Percentiles rank a stretch among this genome's conserved stretches.
Evolutionary conservation across 2,329 filamentous ascomycete species (phyloP).

Genomic region (Botrytis byssoidea): DNA sequence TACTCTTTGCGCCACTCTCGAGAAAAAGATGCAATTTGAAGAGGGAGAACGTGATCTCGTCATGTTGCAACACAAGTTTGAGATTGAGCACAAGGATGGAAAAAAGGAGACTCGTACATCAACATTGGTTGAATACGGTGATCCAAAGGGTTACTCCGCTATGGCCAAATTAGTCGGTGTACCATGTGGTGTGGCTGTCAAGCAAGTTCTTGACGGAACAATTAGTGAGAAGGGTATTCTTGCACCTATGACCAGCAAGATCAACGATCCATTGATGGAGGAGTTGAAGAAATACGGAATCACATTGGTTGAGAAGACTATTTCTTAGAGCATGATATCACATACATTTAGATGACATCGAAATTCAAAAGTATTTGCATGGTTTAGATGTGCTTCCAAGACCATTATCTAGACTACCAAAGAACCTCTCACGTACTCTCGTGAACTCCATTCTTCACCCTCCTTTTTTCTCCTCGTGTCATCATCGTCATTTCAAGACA

Average conservation of each 20-base stretch:
- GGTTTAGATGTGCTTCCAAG: background rate
- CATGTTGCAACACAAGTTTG: slow-evolving; percentile 77
- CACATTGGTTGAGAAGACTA: slow-evolving; percentile 67
- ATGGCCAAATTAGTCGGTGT: slow-evolving; percentile 84
- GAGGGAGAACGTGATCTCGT: slow-evolving; percentile 82
- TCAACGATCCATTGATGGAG: slow-evolving; percentile 72
- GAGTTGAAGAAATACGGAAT: slow-evolving; percentile 77
- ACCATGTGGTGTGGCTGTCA: slow-evolving; percentile 71
- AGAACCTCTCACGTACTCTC: background rate
- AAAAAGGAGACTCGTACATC: slow-evolving; percentile 73
- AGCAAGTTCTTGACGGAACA: slow-evolving; percentile 74
- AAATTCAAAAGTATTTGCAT: slow-evolving; percentile 8
- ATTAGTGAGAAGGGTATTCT: slow-evolving; percentile 71
- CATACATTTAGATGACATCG: background rate
- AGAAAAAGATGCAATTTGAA: slow-evolving; percentile 88
- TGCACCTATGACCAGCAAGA: slow-evolving; percentile 71
- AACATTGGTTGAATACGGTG: slow-evolving; percentile 81
- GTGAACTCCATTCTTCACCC: background rate
- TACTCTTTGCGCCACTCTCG: slow-evolving; percentile 83
- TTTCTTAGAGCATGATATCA: slow-evolving; percentile 35
- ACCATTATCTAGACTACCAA: background rate
- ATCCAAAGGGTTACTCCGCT: slow-evolving; percentile 71
- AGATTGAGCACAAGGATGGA: slow-evolving; percentile 80
- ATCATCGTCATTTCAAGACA: background rate
- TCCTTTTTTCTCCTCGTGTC: no score